phyloP scores from a whole-genome alignment of 2,329 filamentous ascomycete species.

The Trichophyton mentagrophytes region DNA sequence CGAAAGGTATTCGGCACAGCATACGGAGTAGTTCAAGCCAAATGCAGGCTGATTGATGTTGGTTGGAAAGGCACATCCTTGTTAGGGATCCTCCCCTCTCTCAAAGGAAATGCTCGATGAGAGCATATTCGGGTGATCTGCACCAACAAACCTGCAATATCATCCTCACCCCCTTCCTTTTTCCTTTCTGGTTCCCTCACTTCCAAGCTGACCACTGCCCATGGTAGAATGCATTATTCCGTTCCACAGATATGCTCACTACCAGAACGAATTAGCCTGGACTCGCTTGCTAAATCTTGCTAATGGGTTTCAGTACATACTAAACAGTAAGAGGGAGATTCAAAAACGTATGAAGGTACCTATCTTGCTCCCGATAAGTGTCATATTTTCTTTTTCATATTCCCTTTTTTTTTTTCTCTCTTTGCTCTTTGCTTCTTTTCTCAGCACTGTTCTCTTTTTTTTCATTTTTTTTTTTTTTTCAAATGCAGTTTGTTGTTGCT shows the following conservation, averaged over 20 bases:
- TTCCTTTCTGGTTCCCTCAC: neutral
- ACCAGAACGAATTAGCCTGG: neutral
- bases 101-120: neutral
- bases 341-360: neutral
- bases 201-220: neutral
- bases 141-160: neutral
- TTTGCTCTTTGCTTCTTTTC: neutral
- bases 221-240: neutral
- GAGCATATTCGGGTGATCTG: neutral
- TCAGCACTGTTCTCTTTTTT: neutral
- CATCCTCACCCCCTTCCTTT: neutral
- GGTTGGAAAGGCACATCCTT: neutral
- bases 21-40: neutral
- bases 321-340: neutral
- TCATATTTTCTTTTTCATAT: neutral
- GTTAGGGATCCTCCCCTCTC: neutral
- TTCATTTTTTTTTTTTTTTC: neutral
- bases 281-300: neutral
- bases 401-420: neutral
- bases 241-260: neutral
- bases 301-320: neutral
- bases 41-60: conserved; percentile 2
- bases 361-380: neutral
- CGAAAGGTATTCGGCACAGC: neutral
- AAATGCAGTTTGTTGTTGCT: neutral